These are phyloP conservation scores for Agrocybe pediades DNA, from an alignment of 768 basidiomycete species.

Conservation along the genomic window DNA sequence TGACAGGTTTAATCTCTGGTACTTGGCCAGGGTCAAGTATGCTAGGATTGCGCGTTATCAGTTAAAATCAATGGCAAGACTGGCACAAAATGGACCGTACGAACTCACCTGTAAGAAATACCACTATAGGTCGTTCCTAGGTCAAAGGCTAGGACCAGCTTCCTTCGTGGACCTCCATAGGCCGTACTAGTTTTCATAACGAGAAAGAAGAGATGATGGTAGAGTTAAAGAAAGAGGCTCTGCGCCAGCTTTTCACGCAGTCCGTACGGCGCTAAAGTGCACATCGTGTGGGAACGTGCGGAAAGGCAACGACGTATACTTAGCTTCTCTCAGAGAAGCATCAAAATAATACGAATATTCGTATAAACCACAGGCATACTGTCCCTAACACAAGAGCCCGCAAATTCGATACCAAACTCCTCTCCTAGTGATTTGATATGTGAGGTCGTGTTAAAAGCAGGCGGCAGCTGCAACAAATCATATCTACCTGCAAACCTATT, in stretches of 20 bases:
- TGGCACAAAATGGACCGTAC: slow-evolving; percentile 17
- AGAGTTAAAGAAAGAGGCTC: neutral
- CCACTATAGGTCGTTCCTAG: slow-evolving; percentile 47
- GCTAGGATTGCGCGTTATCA: slow-evolving; percentile 13
- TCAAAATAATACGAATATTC: no score
- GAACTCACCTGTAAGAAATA: slow-evolving; percentile 28
- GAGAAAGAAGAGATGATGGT: slow-evolving; percentile 8
- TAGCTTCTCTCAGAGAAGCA: no score
- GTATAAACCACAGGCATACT: no score
- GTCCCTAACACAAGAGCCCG: no score
- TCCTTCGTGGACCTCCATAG: slow-evolving; percentile 37
- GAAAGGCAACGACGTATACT: no score
- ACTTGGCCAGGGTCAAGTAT: slow-evolving; percentile 41
- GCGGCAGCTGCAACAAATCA: no score
- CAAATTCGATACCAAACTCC: no score
- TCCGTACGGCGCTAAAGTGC: neutral
- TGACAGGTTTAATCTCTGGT: slow-evolving; percentile 45
- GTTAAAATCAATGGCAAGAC: neutral
- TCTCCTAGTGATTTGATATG: no score
- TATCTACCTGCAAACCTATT: no score
- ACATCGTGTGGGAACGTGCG: no score
- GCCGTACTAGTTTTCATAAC: slow-evolving; percentile 6
- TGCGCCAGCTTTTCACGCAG: neutral
- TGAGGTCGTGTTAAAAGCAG: no score
- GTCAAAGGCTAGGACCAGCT: slow-evolving; percentile 44